Evolutionary conservation across 768 basidiomycete genomes (phyloP), one percentile per base, ranked within the genome.

Genomic region (Russula brevipes): DNA sequence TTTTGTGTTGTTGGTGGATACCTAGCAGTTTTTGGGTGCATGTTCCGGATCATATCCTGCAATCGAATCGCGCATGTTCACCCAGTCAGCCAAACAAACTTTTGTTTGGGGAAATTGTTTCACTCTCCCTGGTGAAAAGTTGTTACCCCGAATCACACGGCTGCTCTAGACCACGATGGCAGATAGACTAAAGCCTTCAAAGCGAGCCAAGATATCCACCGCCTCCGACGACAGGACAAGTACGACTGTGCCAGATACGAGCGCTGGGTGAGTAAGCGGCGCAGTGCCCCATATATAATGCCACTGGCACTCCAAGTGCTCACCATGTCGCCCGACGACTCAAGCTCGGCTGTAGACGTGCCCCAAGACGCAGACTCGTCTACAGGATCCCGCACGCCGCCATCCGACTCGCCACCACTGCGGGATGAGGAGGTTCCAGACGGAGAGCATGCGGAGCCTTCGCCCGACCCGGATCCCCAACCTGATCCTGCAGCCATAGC

Each of bases 401-500:
- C 51, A 58, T 35, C 51, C 16, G 42, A 41, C 14, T 59, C 62
- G n/a, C 57, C 57, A n/a, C 46, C 39, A 30, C 31, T 31, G 14
- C 19, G 16, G 2, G 19, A 16, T 4, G 62, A 54, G 12, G 57
- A 63, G 11, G 44, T 9, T 33, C 31, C 17, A 49, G 57, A 58
- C 5, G 44, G 44, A 5, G 49, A 45, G 16, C 44, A 56, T 10
- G 33, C n/a, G 3, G 30, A 24, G 12, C 10, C 51, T 24, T 0
- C 36, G 30, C 46, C 51, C 4, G 47, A 58, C 36, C 62, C 46
- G 0, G 52, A 47, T 7, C 51, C 62, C 7, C 17, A 54, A 1
- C 69, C 71, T 42, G 69, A 69, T 38, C 63, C 64, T 0, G 56
- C 63, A 31, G 83, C 83, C 31, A 73, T 76, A 30, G 65, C 72